phyloP scores from a whole-genome alignment of 352 stramenopile genomes.

The Phytophthora pluvialis region DNA sequence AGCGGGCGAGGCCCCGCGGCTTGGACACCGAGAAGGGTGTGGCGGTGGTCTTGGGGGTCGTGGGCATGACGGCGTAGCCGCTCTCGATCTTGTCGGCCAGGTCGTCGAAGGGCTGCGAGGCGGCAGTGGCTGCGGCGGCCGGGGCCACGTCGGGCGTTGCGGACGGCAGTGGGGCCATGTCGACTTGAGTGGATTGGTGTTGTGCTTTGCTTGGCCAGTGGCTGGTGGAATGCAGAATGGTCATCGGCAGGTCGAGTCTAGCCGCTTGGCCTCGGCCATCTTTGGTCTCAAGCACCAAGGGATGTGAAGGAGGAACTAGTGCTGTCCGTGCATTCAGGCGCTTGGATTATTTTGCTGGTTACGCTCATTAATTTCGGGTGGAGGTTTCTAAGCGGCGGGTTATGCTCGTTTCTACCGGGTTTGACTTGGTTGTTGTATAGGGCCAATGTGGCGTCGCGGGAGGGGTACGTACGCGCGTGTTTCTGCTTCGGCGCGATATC shows the following conservation, averaged over 20 bases:
- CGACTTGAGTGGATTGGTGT: conserved; percentile 5
- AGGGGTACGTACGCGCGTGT: no score
- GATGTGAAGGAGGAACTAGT: no score
- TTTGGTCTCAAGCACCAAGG: conserved; percentile 8
- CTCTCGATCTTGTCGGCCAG: conserved; percentile 29
- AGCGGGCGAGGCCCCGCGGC: conserved; percentile 1
- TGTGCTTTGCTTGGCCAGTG: conserved; percentile 20
- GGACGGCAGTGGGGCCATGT: conserved; percentile 14
- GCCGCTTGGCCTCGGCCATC: background rate
- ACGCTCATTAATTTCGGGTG: no score
- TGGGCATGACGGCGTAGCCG: conserved; percentile 17
- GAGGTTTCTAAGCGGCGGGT: no score
- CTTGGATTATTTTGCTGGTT: no score
- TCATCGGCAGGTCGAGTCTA: background rate
- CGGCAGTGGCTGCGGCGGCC: background rate
- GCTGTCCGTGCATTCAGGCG: no score
- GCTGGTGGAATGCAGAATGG: conserved; percentile 26
- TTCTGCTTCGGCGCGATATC: no score
- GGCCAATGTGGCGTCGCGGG: no score
- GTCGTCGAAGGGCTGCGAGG: conserved; percentile 17
- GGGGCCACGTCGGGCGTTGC: conserved; percentile 16
- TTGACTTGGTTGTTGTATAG: no score
- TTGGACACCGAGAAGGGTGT: background rate
- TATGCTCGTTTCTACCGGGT: no score
- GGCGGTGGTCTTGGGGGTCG: conserved; percentile 9